Base-by-base conservation (phyloP, 345 rosid species). In the Crucihimalaya himalaica region DNA sequence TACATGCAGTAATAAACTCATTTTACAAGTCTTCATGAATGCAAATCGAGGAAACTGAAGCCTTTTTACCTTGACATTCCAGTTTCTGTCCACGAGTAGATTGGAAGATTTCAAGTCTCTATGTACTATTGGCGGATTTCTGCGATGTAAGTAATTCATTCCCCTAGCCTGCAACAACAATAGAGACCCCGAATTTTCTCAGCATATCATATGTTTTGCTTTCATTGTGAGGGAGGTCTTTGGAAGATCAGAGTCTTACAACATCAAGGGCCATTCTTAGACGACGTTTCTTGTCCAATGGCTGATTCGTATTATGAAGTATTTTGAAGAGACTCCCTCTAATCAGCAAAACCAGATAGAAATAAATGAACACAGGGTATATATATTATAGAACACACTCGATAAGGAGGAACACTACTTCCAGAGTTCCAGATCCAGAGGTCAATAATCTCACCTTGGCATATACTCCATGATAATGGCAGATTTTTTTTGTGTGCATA, bases 261-360 rank as follows among this genome's bases (percentile, higher is more conserved):
- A 91, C 89, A 70, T 93, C 97, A 47, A 93, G 91, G 18, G 97
- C 96, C 97, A 91, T 94, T 74, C 70, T 86, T 51, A 88, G 65
- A 54, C 91, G 91, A 8, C 91, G 86, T 75, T 82, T 91, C 10
- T 85, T 82, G 73, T 91, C 95, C 79, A 91, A 70, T 40, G 87
- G 77, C 61, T 86, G 95, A 72, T 76, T 86, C 78, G 81, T 80
- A 73, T 40, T 94, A 87, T 91, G 98, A 73, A 94, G 89, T 45
- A 87, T 81, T 69, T 83, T 88, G 86, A 91, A 94, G 66, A 91
- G 97, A 80, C 98, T 94, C 80, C 98, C 96, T 84, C 98, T 94
- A 76, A 60, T 57, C 55, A 81, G 39, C 46, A 71, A 69, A 79
- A 68, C 56, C 53, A 4, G 10, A 66, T 32, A 18, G 1, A 58